Base-by-base conservation (phyloP, 805 yeast species). In the Yarrowia alimentaria region DNA sequence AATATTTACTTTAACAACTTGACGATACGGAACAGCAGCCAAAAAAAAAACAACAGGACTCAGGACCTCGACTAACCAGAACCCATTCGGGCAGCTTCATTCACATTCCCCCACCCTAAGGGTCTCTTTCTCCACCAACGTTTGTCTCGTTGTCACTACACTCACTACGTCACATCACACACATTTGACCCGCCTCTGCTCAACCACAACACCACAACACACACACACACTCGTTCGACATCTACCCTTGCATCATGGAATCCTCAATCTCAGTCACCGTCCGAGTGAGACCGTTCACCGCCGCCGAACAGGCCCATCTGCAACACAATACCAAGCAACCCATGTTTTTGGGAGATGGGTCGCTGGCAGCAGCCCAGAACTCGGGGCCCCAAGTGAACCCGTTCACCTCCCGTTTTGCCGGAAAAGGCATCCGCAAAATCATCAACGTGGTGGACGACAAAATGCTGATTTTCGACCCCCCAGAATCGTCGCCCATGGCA, bases 391-490 rank as follows among this genome's bases (percentile, higher is more conserved):
- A 49, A 10, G 25, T 38, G n/a, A 35, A 38, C 38, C 25, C 53
- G 3, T 31, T 63, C 60, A 38, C 60, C 56, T 47, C 34, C 26
- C 7, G 53, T 50, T 28, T 24, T 16, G 48, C 42, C 38, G 60
- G 62, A 28, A 60, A 67, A 33, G 83, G 85, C 0, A 69, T 86
- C 19, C 70, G 93, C 52, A 83, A 81, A 58, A 76, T 87, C 24
- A 75, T 89, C 18, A 79, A 83, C 53, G 89, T 85, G 20, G 90
- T 85, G 2, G 95, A 87, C 68, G 93, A 85, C 58, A 71, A 79
- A 54, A 86, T 87, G 94, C 71, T 88, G 51, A 79, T 88, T 7
- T 88, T 88, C 64, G 96, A 88, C 66, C 96, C 96, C 0, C 79
- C 85, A 2, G 86, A 81, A 38, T 72, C 77, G 14, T 83, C 79